Base-by-base conservation (phyloP, 1,284 basidiomycete genomes). In the Neonothopanus nambi region DNA sequence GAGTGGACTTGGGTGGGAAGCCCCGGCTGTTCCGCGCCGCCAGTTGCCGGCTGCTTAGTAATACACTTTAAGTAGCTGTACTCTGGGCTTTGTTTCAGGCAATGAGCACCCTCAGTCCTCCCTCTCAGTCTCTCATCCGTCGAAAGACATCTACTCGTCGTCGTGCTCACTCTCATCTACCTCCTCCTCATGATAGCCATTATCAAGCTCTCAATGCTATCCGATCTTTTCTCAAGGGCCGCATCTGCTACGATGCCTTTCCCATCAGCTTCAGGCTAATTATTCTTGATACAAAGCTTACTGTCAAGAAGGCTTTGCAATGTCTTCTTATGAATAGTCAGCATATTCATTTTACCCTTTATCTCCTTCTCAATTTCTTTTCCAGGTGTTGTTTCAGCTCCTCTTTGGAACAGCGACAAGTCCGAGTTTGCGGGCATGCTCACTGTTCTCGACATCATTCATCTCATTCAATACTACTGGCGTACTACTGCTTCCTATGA, bases 391-490 rank as follows among this genome's bases (percentile, higher is more conserved):
- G 96, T 99, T 5, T 98, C 96, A 4, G 97, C 97, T 3, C 96
- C 97, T 3, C 77, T 99, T n/a, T 99, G 96, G 92, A 95, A 96
- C 75, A 95, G 93, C 67, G 88, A 93, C 57, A 85, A 82, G 57
- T 94, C 92, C 1, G 83, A 80, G 49, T 98, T 98, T 64, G 92
- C 92, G 3, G 94, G 95, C 57, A 97, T 98, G 94, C 89, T 97
- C 64, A 98, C 95, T 7, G 92, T 97, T 12, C 84, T 93, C 55
- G 95, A 97, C 68, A 93, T 97, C 67, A 96, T 97, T 57, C 95
- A 97, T 68, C 84, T 98, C 57, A 98, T 98, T 58, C 95, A 98
- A 66, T 96, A 94, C 73, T 98, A 97, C 72, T 96, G 96, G 68
- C 83, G 88, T 52, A 89, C n/a, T n/a, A n/a, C 89, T 15, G 84